phyloP scores from a whole-genome alignment of 2,329 filamentous ascomycete genomes.

The Hymenoscyphus linearis region DNA sequence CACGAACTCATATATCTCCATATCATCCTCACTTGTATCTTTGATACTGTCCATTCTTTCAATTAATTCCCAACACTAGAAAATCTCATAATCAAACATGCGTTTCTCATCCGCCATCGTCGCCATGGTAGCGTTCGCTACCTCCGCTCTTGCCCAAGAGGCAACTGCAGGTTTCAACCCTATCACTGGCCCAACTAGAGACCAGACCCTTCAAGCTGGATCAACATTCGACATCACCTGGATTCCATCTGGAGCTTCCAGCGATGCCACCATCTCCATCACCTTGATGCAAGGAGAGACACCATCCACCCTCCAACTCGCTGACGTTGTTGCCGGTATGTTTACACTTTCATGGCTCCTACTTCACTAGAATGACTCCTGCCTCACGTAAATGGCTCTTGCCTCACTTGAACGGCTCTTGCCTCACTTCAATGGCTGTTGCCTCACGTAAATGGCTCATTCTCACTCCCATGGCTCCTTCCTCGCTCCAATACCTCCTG shows the following conservation, averaged over 20 bases:
- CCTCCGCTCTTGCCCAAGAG: slow-evolving; percentile 41
- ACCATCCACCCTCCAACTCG: slow-evolving; percentile 39
- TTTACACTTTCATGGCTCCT: too few species aligned
- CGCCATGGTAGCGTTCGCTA: slow-evolving; percentile 24
- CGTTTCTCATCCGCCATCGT: slow-evolving; percentile 24
- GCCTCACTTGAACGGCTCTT: too few species aligned
- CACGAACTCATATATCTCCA: background rate
- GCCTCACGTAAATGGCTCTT: too few species aligned
- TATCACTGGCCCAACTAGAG: slow-evolving; percentile 42
- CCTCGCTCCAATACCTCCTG: too few species aligned
- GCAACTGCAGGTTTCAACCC: slow-evolving; percentile 48
- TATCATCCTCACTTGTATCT: slow-evolving; percentile 22
- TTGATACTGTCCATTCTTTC: slow-evolving; percentile 29
- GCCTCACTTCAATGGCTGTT: too few species aligned
- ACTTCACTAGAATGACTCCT: too few species aligned
- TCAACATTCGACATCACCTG: slow-evolving; percentile 47
- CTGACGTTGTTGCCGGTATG: slow-evolving; percentile 46
- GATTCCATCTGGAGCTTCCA: slow-evolving; percentile 42
- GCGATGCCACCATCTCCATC: slow-evolving; percentile 45
- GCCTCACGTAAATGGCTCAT: too few species aligned
- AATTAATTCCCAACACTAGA: slow-evolving; percentile 7
- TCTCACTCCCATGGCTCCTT: too few species aligned
- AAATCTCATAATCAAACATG: slow-evolving; percentile 25
- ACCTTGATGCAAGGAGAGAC: slow-evolving; percentile 48
- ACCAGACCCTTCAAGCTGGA: slow-evolving; percentile 44